A percentile compares a stretch with the other conserved stretches of the same genome.
These are phyloP conservation scores for Phylloporus sp. DNA, from an alignment of 768 basidiomycete species.

Conservation along the genomic window DNA sequence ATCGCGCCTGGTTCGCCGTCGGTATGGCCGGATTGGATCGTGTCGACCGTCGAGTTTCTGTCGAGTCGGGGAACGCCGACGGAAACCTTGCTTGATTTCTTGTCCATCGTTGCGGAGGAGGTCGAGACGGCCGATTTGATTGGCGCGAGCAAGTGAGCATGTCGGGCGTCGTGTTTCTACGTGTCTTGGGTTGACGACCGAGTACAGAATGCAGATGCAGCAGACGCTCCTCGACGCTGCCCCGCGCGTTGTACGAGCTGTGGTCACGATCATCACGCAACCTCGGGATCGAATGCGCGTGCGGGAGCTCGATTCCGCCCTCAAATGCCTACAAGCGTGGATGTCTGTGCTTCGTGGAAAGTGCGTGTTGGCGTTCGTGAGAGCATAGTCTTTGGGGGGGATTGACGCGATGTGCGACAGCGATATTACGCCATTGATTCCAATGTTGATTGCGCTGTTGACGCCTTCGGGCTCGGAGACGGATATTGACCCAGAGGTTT, in stretches of 20 bases:
- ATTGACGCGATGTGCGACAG: conserved; percentile 31
- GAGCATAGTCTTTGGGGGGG: not conserved
- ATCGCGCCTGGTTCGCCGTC: conserved; percentile 55
- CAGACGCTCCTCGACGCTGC: conserved; percentile 63
- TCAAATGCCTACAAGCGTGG: conserved; percentile 84
- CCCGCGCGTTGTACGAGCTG: conserved; percentile 65
- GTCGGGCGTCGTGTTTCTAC: not conserved
- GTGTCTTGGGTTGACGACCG: conserved; percentile 6
- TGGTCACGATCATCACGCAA: conserved; percentile 51
- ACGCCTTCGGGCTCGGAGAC: conserved; percentile 26
- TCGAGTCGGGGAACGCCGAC: conserved; percentile 53
- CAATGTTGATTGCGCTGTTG: conserved; percentile 50
- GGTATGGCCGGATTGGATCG: conserved; percentile 73
- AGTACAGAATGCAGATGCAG: conserved; percentile 54
- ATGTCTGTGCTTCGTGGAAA: conserved; percentile 61
- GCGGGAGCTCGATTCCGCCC: conserved; percentile 58
- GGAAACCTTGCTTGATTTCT: conserved; percentile 65
- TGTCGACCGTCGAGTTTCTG: conserved; percentile 57
- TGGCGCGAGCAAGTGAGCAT: conserved; percentile 63
- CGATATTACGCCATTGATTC: conserved; percentile 66
- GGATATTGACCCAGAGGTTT: conserved; percentile 45
- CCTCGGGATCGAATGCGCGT: conserved; percentile 28
- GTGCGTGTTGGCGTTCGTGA: conserved; percentile 38
- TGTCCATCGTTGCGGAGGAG: conserved; percentile 83
- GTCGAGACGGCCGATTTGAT: conserved; percentile 69